These are phyloP conservation scores for Starmera caribaea DNA, from an alignment of 805 yeast genomes.

Conservation along the genomic window DNA sequence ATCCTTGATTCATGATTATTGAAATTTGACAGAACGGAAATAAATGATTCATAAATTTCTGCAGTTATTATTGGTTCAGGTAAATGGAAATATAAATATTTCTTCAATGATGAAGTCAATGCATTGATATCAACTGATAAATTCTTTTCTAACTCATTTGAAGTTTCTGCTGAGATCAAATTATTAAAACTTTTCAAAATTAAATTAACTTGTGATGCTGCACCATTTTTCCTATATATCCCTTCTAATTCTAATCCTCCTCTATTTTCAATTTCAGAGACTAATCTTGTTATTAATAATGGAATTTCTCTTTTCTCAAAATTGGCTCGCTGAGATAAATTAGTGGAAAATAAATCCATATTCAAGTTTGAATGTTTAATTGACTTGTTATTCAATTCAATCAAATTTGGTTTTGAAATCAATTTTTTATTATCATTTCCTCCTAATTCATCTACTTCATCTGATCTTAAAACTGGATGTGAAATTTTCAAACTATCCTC, in stretches of 20 bases:
- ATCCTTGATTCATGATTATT: conserved; percentile 15
- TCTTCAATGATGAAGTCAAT: conserved; percentile 75
- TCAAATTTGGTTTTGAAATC: conserved; percentile 11
- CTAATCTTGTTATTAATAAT: conserved; percentile 57
- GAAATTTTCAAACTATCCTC: conserved; percentile 21
- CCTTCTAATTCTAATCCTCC: conserved; percentile 85
- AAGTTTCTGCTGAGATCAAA: conserved; percentile 20
- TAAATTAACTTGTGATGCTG: conserved; percentile 24
- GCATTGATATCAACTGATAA: conserved; percentile 71
- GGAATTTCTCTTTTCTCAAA: conserved; percentile 63
- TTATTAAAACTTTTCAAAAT: conserved; percentile 22
- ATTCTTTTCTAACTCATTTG: conserved; percentile 23
- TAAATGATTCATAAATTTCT: conserved; percentile 55
- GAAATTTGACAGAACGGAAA: conserved; percentile 37
- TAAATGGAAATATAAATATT: conserved; percentile 66
- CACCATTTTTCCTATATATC: conserved; percentile 76
- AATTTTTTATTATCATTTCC: conserved; percentile 28
- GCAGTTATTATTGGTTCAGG: conserved; percentile 80
- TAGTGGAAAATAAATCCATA: conserved; percentile 25
- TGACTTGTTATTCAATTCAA: not conserved
- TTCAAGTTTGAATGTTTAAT: conserved; percentile 4
- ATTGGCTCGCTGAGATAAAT: conserved; percentile 53
- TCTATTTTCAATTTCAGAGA: conserved; percentile 65
- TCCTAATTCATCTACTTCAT: conserved; percentile 20
- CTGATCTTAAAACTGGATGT: conserved; percentile 26